Conservation (phyloP, 1,284 basidiomycete genomes). For the Lignosus rhinocerotis region DNA sequence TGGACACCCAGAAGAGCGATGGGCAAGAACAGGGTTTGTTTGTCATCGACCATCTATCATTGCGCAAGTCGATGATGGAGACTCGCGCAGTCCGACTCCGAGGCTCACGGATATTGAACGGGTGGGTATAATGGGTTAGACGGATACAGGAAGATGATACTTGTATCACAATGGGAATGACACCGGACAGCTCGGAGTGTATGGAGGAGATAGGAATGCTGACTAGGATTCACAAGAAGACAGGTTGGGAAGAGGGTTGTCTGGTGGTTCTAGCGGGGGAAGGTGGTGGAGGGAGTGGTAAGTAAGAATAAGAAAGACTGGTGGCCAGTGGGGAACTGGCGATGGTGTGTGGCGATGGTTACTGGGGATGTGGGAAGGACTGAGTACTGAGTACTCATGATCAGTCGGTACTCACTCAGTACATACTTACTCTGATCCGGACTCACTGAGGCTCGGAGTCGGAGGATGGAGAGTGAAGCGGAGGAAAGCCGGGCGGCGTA, state of each 20-base stretch:
- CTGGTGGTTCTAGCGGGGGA: no score
- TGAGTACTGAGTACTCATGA: no score
- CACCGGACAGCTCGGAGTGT: no score
- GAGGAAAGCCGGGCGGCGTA: neutral
- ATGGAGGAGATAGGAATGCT: neutral
- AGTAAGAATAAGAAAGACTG: no score
- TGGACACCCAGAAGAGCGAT: neutral
- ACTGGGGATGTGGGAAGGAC: no score
- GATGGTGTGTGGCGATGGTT: no score
- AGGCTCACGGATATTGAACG: neutral
- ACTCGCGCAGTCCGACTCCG: neutral
- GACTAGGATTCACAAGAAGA: neutral
- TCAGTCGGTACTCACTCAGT: no score
- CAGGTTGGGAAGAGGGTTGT: neutral
- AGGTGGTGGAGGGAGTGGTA: no score
- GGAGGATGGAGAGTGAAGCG: neutral
- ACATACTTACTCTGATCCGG: no score
- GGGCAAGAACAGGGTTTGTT: neutral
- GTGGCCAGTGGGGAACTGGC: no score
- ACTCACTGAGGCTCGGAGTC: no score
- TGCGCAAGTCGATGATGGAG: neutral
- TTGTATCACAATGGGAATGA: no score
- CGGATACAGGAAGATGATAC: neutral
- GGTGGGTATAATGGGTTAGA: neutral
- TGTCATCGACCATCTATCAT: constrained; percentile 6